Evolutionary conservation across 2,329 filamentous ascomycete genomes (phyloP), one percentile per base, ranked within the genome.

Genomic region (Aspergillus caelatus): DNA sequence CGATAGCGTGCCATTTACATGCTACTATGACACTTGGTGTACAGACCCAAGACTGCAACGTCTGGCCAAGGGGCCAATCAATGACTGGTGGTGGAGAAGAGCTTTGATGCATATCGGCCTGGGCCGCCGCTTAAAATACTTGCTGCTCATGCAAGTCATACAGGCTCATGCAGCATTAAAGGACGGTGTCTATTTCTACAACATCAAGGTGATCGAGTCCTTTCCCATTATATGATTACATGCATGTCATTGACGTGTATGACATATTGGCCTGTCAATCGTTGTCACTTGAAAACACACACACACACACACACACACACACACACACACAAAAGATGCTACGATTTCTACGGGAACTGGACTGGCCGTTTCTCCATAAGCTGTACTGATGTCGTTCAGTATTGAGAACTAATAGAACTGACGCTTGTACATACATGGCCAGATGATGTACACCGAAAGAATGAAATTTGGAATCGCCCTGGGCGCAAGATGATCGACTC

Each of bases 391-490:
- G 28, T 9, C 28, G n/a, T n/a, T 30, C 28, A 55, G 30, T 16
- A 41, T 39, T 39, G 52, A 28, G 4, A 55, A 16, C 52, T 16
- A 39, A 55, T n/a, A 54, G 2, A 30, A 55, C n/a, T 23, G 41
- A 55, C 32, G 52, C 52, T 23, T 55, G 52, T 55, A 55, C 52
- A 55, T 55, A 55, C 52, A 55, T 55, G 52, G 34, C 52, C 52
- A 55, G 52, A 55, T 55, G 52, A 32, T 55, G 52, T 55, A 55
- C 52, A 55, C 21, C 2, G n/a, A 55, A 55, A 23, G 52, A 55
- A 36, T 55, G 32, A 23, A 39, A 36, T 32, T 39, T 39, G 52
- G 21, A 39, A 28, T 55, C 52, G 52, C 34, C 36, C 32, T 39
- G 52, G 39, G 34, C 34, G 0, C 21, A 55, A 36, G 52, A 55